Percentiles rank a stretch among this genome's conserved stretches.
Conservation (phyloP, 2,329 filamentous ascomycete species). For the Chaetomium strumarium region DNA sequence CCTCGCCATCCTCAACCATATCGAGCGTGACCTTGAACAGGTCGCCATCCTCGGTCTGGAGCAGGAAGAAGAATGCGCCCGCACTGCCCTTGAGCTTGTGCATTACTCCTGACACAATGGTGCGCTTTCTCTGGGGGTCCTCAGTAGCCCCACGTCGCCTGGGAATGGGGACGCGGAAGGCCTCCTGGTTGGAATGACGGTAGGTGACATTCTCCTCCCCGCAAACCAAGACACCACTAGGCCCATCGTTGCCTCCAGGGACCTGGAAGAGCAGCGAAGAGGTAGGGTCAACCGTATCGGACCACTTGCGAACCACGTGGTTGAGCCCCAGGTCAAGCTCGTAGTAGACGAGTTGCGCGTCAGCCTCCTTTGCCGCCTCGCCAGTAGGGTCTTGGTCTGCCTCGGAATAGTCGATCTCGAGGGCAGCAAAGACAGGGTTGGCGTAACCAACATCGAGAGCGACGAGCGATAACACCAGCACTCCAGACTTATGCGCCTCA, state of each 20-base stretch:
- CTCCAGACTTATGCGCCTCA: constrained; percentile 90
- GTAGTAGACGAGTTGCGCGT: constrained; percentile 94
- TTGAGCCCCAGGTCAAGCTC: constrained; percentile 95
- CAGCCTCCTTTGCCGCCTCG: constrained; percentile 70
- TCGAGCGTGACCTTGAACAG: constrained; percentile 94
- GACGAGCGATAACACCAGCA: constrained; percentile 80
- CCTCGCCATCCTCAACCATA: constrained; percentile 75
- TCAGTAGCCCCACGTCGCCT: constrained; percentile 81
- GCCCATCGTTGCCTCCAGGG: constrained; percentile 86
- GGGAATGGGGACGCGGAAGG: constrained; percentile 84
- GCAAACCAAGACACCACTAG: constrained; percentile 91
- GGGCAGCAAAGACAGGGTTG: constrained; percentile 90
- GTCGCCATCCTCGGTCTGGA: constrained; percentile 97
- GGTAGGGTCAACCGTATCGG: constrained; percentile 84
- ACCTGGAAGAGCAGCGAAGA: constrained; percentile 91
- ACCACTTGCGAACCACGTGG: constrained; percentile 95
- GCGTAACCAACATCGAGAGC: constrained; percentile 94
- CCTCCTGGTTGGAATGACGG: constrained; percentile 89
- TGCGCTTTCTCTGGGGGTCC: constrained; percentile 83
- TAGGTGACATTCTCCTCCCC: constrained; percentile 94
- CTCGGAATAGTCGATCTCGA: constrained; percentile 91
- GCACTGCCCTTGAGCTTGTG: constrained; percentile 80
- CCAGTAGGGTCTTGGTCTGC: constrained; percentile 87
- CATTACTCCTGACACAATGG: constrained; percentile 87
- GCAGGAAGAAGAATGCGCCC: constrained; percentile 91